Base-by-base conservation (phyloP, 768 basidiomycete genomes). In the Tricholoma flavovirens region DNA sequence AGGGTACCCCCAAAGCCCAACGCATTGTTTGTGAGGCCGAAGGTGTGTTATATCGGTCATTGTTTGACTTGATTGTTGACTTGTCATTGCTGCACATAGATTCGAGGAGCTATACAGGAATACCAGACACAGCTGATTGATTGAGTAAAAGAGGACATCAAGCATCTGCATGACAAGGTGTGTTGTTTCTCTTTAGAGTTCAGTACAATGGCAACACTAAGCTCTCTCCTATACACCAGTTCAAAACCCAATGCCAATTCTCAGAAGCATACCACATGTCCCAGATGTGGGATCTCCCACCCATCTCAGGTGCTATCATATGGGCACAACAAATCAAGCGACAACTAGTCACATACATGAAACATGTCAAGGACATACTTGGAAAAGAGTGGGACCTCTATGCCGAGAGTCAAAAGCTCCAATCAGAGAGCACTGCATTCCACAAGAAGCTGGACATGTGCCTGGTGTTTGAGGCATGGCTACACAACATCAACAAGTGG, bases 281-380 rank as follows among this genome's bases (percentile, higher is more conserved):
- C 0, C 94, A 97, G 70, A 93, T 98, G 86, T 91, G 97, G 22
- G 97, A 99, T 69, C 78, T 98, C 9, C 96, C 96, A 1, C 93
- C 95, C n/a, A 97, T 99, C 53, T 91, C 97, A 1, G 93, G 94
- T 24, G 92, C 97, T 15, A 97, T 98, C 69, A 93, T 96, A 63
- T 99, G 97, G 97, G 96, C 97, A 0, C 82, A 89, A n/a, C 97
- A 98, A 75, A 99, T 99, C 59, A 96, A 98, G 65, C 85, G 94
- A 3, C 97, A 99, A 67, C 83, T 99, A 2, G 79, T 88, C 56
- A 87, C 93, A 0, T 98, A 98, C 76, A 99, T 99, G 96, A 96
- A 95, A 69, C 89, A 95, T 14, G 96, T 98, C 51, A 96, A 98
- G 66, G 96, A 98, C 68, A 96, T 99, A 2, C 84, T 99, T 6